phyloP scores from a whole-genome alignment of 495 filamentous ascomycete species.

The Cenococcum geophilum region DNA sequence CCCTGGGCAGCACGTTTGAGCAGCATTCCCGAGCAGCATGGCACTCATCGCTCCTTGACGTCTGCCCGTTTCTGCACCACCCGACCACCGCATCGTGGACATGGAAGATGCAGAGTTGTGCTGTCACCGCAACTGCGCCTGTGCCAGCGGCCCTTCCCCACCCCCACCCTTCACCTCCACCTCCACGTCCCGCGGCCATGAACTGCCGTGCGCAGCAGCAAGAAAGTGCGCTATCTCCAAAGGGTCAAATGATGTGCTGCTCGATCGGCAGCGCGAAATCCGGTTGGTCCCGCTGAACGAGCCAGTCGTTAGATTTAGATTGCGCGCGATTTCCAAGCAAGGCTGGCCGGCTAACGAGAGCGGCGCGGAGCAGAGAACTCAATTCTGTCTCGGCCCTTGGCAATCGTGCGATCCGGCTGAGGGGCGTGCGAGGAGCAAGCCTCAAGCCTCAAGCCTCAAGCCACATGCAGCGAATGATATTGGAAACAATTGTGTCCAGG shows the following conservation, averaged over 20 bases:
- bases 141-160: background rate
- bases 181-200: background rate
- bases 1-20: background rate
- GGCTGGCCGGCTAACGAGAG: no score
- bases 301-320: no score
- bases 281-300: no score
- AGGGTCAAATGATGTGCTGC: background rate
- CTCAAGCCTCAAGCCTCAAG: conserved; percentile 13
- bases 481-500: conserved; percentile 17
- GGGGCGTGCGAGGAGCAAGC: background rate
- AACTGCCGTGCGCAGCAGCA: no score
- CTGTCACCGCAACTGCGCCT: background rate
- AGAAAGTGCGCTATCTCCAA: background rate
- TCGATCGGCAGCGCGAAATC: no score
- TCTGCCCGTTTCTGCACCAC: background rate
- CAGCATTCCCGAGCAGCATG: background rate
- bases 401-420: background rate
- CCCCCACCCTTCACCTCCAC: background rate
- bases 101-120: background rate
- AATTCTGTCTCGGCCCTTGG: no score
- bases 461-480: conserved; percentile 27
- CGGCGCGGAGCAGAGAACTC: no score
- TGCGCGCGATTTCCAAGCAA: no score
- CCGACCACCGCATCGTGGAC: background rate
- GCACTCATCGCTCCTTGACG: no score